Conservation (phyloP, 2,329 filamentous ascomycete genomes). For the Aspergillus sp. region DNA sequence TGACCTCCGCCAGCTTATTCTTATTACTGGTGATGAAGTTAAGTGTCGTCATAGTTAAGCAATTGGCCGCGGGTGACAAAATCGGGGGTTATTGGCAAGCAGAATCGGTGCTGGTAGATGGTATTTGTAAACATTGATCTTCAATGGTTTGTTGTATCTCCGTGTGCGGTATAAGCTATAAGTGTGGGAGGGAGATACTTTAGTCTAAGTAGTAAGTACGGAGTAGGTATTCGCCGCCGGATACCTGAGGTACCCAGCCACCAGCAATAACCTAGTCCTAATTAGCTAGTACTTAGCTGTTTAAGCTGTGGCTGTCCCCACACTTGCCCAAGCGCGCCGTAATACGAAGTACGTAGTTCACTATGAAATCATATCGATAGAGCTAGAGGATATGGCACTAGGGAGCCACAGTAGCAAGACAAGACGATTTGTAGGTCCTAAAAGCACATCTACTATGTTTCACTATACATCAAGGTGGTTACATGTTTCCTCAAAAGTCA, state of each 20-base stretch:
- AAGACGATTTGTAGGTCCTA: not conserved
- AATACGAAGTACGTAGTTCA: not conserved
- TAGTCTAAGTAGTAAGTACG: too few species aligned
- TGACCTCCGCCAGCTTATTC: constrained; percentile 89
- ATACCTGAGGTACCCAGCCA: too few species aligned
- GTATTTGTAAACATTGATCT: not conserved
- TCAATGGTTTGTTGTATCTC: not conserved
- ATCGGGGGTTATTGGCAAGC: not conserved
- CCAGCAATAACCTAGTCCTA: too few species aligned
- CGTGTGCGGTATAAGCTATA: not conserved
- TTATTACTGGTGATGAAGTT: constrained; percentile 97
- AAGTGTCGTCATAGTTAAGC: constrained; percentile 51
- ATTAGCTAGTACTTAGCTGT: too few species aligned
- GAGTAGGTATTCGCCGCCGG: too few species aligned
- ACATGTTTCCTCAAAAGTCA: not conserved
- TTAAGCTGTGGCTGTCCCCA: not conserved
- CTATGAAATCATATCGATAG: not conserved
- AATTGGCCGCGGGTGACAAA: not conserved
- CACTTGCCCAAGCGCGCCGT: not conserved
- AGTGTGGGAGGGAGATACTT: not conserved
- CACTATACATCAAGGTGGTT: constrained; percentile 4
- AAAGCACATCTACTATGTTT: not conserved
- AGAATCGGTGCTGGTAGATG: not conserved
- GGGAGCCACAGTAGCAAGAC: not conserved
- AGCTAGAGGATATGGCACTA: not conserved